Percentiles rank a stretch among this genome's conserved stretches.
Evolutionary conservation across 78 protist species (phyloP).

Genomic region (Dictyostelium capitatum): DNA sequence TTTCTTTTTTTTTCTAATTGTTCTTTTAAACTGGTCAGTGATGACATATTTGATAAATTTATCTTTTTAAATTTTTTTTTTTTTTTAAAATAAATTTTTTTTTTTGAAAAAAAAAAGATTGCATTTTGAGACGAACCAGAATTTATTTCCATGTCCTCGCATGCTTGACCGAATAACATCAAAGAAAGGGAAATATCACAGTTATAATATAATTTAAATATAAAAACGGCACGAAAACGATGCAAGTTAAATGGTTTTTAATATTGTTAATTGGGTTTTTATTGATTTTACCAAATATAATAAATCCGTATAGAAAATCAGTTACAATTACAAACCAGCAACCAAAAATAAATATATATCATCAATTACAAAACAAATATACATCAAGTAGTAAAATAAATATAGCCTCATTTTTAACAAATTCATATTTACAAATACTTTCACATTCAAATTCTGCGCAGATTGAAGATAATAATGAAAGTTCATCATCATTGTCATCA

Average conservation of each 20-base stretch:
- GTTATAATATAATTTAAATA: no score
- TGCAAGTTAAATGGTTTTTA: slow-evolving; percentile 71
- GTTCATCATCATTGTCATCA: slow-evolving; percentile 7
- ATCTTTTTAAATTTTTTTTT: not conserved
- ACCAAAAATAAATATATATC: slow-evolving; percentile 71
- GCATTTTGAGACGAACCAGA: no score
- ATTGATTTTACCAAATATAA: slow-evolving; percentile 51
- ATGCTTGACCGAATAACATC: no score
- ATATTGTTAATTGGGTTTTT: slow-evolving; percentile 56
- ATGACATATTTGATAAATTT: not conserved
- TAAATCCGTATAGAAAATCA: slow-evolving; percentile 55
- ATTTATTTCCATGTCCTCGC: no score
- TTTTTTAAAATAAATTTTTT: not conserved
- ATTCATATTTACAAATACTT: slow-evolving; percentile 42
- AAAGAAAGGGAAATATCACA: no score
- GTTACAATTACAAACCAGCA: slow-evolving; percentile 62
- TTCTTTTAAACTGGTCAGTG: slow-evolving; percentile 31
- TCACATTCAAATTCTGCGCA: slow-evolving; percentile 27
- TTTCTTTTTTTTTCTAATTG: slow-evolving; percentile 49
- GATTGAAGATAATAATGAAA: not conserved
- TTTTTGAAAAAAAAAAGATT: not conserved
- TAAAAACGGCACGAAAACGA: not conserved
- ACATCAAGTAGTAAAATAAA: slow-evolving; percentile 14
- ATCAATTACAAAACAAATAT: not conserved
- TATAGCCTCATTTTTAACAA: slow-evolving; percentile 48